Conservation (phyloP, 108 stramenopile genomes). For the Asterionellopsis glacialis region DNA sequence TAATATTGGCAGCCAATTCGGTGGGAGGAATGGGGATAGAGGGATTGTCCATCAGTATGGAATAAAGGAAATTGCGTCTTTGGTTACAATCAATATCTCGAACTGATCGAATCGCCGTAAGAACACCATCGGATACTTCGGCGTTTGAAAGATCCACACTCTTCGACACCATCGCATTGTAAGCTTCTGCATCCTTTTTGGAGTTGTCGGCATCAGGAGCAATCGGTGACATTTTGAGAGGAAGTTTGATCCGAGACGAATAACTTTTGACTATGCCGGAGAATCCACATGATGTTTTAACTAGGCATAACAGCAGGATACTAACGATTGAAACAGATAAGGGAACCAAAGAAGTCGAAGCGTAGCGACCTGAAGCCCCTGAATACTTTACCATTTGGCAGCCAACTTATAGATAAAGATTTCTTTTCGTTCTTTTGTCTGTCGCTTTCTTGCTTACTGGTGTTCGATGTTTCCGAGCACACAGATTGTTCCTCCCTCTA, state of each 20-base stretch:
- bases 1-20: constrained; percentile 46
- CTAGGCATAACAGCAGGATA: neutral
- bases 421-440: too few relatives aligned
- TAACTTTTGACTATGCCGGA: too few relatives aligned
- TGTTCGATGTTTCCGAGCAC: too few relatives aligned
- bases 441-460: too few relatives aligned
- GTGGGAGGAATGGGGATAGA: constrained; percentile 41
- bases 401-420: too few relatives aligned
- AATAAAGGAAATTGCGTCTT: constrained; percentile 52
- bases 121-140: constrained; percentile 29
- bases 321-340: neutral
- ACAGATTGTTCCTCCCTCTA: too few relatives aligned
- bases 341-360: neutral
- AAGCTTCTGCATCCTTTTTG: constrained; percentile 36
- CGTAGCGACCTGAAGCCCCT: too few relatives aligned
- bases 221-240: neutral
- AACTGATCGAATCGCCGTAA: constrained; percentile 49
- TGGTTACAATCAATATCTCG: constrained; percentile 66
- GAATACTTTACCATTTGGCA: too few relatives aligned
- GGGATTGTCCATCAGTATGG: constrained; percentile 7
- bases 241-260: neutral
- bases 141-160: constrained; percentile 61
- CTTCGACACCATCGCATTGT: constrained; percentile 48
- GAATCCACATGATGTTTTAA: neutral
- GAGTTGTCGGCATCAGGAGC: neutral